phyloP scores from a whole-genome alignment of 768 basidiomycete genomes.

The Candolleomyces eurysporus region DNA sequence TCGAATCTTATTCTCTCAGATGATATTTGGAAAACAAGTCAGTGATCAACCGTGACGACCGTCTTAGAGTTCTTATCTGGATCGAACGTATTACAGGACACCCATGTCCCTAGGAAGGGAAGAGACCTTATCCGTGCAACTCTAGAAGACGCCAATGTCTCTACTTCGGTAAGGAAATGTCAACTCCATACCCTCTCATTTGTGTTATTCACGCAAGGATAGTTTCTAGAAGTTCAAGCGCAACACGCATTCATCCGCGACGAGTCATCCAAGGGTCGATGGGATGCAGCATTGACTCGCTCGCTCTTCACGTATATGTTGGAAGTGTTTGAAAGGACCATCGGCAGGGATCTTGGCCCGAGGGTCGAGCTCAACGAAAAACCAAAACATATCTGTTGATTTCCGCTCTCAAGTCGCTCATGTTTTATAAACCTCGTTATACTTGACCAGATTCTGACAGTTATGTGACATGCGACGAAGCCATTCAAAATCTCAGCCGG shows the following conservation, averaged over 20 bases:
- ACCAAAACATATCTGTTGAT: constrained; percentile 84
- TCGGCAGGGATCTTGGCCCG: constrained; percentile 83
- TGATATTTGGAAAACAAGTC: constrained; percentile 96
- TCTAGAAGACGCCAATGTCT: constrained; percentile 77
- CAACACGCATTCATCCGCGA: constrained; percentile 97
- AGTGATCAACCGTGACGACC: neutral
- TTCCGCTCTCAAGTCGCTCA: too few relatives aligned
- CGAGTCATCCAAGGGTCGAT: constrained; percentile 88
- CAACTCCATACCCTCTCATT: neutral
- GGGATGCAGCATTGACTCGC: constrained; percentile 89
- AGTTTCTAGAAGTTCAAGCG: constrained; percentile 96
- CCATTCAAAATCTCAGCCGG: neutral
- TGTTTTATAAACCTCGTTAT: too few relatives aligned
- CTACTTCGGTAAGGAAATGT: constrained; percentile 56
- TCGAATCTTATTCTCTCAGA: constrained; percentile 35
- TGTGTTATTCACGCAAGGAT: neutral
- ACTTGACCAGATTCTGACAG: too few relatives aligned
- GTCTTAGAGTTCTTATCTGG: too few relatives aligned
- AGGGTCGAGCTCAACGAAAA: constrained; percentile 41
- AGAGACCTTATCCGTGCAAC: constrained; percentile 80
- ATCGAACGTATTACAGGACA: constrained; percentile 53
- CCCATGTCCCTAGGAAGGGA: constrained; percentile 87
- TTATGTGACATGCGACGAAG: too few relatives aligned
- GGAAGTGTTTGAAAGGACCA: constrained; percentile 89
- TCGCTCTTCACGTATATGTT: constrained; percentile 84